Evolutionary conservation across 2,329 filamentous ascomycete genomes (phyloP), one percentile per base, ranked within the genome.

Genomic region (Nothophoma quercina): DNA sequence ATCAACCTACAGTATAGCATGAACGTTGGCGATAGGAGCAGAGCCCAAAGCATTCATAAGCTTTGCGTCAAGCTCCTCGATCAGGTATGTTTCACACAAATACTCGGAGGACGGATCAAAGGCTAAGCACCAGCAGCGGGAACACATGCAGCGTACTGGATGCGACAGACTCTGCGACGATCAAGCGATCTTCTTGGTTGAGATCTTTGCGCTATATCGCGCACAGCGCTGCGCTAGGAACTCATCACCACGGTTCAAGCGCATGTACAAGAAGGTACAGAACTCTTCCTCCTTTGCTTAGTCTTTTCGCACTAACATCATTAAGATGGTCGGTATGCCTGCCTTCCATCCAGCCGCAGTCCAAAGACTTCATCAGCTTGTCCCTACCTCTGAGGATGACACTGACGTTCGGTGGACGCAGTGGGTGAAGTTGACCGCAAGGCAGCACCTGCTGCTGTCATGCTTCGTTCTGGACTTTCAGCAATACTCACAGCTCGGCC

Each of bases 391-490:
- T 2, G 62, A 71, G 21, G 51, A 63, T 21, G 40, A 52, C n/a
- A 62, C 63, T 6, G 49, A 62, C 10, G 56, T 63, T 12, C 61
- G 57, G 25, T 76, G 74, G 74, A 33, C 36, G 0, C 62, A 65
- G 18, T 77, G 74, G 74, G 59, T 71, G 9, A 55, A 64, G 16
- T 50, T 70, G 2, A 63, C 67, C 7, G 61, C 58, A 16, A 71
- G 62, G 52, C 71, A 73, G 51, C 73, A 73, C 7, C 62, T 79
- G 3, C 67, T 79, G 4, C 48, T 74, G 10, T 71, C 74, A 9
- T 79, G 75, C 62, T 77, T 74, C 46, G 63, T 78, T 19, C 63
- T 80, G 8, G 76, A 78, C 41, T 69, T 67, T 7, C 74, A 78
- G 34, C 75, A 77, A 52, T 55, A 64, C 10, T 59, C 63, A 7